Percentiles rank a stretch among this genome's conserved stretches.
Evolutionary conservation across 257 asterid species (phyloP).

Genomic region (Solanum medicagineum): DNA sequence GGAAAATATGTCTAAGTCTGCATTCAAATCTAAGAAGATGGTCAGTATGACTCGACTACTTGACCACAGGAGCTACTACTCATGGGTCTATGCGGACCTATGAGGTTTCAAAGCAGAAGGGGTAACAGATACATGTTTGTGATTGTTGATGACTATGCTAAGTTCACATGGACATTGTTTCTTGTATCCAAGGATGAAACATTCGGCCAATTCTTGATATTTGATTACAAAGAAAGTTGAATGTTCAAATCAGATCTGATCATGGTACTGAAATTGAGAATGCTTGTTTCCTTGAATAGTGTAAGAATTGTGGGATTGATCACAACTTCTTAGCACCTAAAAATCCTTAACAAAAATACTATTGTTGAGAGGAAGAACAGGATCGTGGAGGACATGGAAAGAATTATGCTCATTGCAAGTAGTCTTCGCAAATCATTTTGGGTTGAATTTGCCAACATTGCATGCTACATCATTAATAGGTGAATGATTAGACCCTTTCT

Average conservation of each 20-base stretch:
- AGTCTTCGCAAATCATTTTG: neutral
- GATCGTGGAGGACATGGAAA: neutral
- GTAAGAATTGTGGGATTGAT: neutral
- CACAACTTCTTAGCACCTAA: neutral
- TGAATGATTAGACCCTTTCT: no score
- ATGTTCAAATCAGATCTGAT: neutral
- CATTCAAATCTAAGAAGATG: neutral
- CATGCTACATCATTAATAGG: neutral
- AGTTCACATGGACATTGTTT: neutral
- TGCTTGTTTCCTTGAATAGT: neutral
- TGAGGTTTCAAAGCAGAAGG: neutral
- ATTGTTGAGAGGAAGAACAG: neutral
- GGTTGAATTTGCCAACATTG: neutral
- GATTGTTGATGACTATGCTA: neutral
- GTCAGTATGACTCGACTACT: neutral
- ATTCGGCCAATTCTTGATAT: neutral
- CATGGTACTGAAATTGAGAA: neutral
- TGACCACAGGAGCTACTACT: neutral
- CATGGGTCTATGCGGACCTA: neutral
- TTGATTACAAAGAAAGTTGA: neutral
- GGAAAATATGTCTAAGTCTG: neutral
- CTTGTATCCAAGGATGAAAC: neutral
- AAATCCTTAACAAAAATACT: neutral
- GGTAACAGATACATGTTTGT: neutral
- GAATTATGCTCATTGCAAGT: neutral